These are phyloP conservation scores for Phytophthora cryptogea DNA, from an alignment of 352 stramenopile species.

Conservation along the genomic window DNA sequence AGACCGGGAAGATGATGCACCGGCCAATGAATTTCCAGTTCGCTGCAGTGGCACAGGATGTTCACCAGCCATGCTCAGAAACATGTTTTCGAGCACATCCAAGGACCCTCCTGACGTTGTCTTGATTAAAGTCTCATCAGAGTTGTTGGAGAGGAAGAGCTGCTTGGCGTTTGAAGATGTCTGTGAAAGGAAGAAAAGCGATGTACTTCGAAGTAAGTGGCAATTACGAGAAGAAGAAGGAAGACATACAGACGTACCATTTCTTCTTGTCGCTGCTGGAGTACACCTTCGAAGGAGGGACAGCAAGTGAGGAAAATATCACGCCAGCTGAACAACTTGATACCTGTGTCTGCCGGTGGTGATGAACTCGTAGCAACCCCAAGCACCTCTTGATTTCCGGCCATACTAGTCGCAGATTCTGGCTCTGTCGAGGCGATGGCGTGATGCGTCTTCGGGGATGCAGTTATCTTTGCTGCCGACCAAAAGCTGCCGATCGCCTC, in stretches of 20 bases:
- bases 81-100: conserved; percentile 22
- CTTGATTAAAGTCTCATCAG: not conserved
- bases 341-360: not conserved
- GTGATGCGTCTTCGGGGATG: not conserved
- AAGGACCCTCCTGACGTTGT: not conserved
- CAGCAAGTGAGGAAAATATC: conserved; percentile 45
- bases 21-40: not conserved
- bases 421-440: not conserved
- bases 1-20: conserved; percentile 10
- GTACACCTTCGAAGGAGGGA: conserved; percentile 24
- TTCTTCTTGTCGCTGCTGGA: conserved; percentile 31
- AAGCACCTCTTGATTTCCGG: conserved; percentile 13
- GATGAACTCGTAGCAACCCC: not conserved
- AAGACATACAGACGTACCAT: conserved; percentile 6
- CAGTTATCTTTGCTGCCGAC: conserved; percentile 1
- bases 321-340: conserved; percentile 47
- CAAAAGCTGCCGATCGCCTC: conserved; percentile 49
- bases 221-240: not conserved
- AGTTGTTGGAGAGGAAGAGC: conserved; percentile 9
- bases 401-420: not conserved
- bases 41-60: conserved; percentile 4
- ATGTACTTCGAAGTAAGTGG: not conserved
- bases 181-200: conserved; percentile 8
- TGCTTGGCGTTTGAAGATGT: conserved; percentile 15
- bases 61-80: conserved; percentile 23